A percentile compares a stretch with the other conserved stretches of the same genome.
Conservation (phyloP, 2,329 filamentous ascomycete genomes). For the Penicillium sp. region DNA sequence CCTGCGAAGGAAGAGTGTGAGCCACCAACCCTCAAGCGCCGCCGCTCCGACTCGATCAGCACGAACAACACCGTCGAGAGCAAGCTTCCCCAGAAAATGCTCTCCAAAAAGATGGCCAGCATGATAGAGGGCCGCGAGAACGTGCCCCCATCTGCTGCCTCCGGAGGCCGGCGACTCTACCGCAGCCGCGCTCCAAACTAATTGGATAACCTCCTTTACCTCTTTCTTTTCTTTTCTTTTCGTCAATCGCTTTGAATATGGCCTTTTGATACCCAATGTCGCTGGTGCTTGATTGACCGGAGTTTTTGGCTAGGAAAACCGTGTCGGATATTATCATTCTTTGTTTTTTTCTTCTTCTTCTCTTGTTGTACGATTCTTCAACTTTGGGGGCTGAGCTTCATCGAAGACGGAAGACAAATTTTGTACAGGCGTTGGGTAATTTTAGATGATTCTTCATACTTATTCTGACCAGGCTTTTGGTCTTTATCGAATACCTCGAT, state of each 20-base stretch:
- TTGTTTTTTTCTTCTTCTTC: conserved; percentile 6
- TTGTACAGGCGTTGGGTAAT: neutral
- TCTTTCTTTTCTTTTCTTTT: conserved; percentile 5
- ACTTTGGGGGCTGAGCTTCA: neutral
- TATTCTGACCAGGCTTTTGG: neutral
- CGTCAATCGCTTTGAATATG: neutral
- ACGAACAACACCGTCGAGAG: conserved; percentile 28
- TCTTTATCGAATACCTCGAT: conserved; percentile 8
- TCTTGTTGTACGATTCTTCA: neutral
- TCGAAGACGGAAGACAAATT: neutral
- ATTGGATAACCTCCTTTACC: conserved; percentile 1
- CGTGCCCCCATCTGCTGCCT: conserved; percentile 28
- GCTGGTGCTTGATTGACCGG: conserved; percentile 19
- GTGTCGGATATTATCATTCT: conserved; percentile 9
- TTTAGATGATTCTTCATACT: neutral
- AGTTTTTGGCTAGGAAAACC: conserved; percentile 21
- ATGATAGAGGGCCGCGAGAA: conserved; percentile 50
- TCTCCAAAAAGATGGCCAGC: conserved; percentile 40
- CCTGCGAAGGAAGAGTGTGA: conserved; percentile 25
- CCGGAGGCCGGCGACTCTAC: conserved; percentile 29
- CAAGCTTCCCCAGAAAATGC: conserved; percentile 46
- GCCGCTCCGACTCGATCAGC: conserved; percentile 27
- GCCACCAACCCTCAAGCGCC: conserved; percentile 28
- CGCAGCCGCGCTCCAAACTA: conserved; percentile 31
- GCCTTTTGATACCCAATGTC: conserved; percentile 27